Conservation (phyloP, 1,284 basidiomycete species). For the Microbotryomycetes sp. region DNA sequence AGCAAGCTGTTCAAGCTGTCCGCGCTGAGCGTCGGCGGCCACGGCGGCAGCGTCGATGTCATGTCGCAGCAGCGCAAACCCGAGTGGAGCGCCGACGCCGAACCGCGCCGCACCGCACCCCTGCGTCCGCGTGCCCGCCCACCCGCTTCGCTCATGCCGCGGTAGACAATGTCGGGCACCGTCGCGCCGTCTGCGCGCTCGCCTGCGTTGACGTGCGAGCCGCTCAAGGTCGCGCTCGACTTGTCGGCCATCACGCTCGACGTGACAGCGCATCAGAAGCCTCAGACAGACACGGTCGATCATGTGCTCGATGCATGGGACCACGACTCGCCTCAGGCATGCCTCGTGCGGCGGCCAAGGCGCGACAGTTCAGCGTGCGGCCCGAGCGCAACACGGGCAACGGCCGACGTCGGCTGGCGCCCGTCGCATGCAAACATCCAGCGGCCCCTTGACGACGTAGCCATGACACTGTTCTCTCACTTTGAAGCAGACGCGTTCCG, state of each 20-base stretch:
- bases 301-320: background rate
- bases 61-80: too few species aligned
- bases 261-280: background rate
- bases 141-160: too few species aligned
- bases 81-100: too few species aligned
- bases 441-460: background rate
- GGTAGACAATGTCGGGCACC: too few species aligned
- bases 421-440: too few species aligned
- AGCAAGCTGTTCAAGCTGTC: conserved; percentile 4
- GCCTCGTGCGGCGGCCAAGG: background rate
- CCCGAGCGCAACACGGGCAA: too few species aligned
- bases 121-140: too few species aligned
- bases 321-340: background rate
- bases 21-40: conserved; percentile 2
- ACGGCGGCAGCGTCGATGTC: background rate
- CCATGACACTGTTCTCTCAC: background rate
- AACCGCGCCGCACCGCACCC: too few species aligned
- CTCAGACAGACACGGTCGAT: background rate
- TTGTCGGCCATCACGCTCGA: background rate
- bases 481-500: background rate
- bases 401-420: too few species aligned
- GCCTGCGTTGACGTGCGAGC: conserved; percentile 1
- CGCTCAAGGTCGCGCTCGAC: conserved; percentile 6
- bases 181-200: too few species aligned
- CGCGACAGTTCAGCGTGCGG: too few species aligned